phyloP scores from a whole-genome alignment of 305 asterid species.

The Rubia balearica region DNA sequence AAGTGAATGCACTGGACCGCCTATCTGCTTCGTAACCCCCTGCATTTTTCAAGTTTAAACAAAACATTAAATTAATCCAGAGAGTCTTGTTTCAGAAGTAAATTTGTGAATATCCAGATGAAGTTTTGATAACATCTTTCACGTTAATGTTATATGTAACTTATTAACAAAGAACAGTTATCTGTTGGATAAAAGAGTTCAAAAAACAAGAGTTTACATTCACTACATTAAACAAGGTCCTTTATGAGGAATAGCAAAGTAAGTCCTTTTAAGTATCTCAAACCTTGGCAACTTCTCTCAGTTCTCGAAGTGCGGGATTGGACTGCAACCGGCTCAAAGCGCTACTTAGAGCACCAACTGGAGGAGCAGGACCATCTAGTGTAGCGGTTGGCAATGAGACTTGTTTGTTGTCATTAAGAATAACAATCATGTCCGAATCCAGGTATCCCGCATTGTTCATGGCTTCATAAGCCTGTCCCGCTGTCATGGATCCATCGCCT shows the following conservation, averaged over 20 bases:
- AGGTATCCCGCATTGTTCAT: constrained; percentile 96
- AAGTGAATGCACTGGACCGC: constrained; percentile 90
- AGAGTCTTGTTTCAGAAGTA: too few relatives aligned
- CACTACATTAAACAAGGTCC: neutral
- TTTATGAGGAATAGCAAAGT: neutral
- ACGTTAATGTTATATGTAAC: too few relatives aligned
- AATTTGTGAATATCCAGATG: too few relatives aligned
- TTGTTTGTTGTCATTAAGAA: constrained; percentile 92
- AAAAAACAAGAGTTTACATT: neutral
- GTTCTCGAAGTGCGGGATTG: constrained; percentile 79
- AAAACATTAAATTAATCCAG: constrained; percentile 2
- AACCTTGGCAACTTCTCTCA: constrained; percentile 97
- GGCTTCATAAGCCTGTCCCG: constrained; percentile 97
- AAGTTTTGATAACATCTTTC: too few relatives aligned
- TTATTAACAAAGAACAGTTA: too few relatives aligned
- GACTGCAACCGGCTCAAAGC: constrained; percentile 88
- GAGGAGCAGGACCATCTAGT: constrained; percentile 78
- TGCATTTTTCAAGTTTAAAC: constrained; percentile 29
- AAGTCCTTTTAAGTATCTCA: constrained; percentile 8
- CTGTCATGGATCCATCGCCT: constrained; percentile 99
- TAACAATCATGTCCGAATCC: constrained; percentile 93
- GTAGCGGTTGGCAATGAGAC: constrained; percentile 94
- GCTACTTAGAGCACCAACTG: constrained; percentile 90
- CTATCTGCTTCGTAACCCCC: constrained; percentile 97
- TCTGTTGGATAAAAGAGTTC: too few relatives aligned